These are phyloP conservation scores for Cicer arietinum DNA, from an alignment of 306 rosid species.

Conservation along the genomic window DNA sequence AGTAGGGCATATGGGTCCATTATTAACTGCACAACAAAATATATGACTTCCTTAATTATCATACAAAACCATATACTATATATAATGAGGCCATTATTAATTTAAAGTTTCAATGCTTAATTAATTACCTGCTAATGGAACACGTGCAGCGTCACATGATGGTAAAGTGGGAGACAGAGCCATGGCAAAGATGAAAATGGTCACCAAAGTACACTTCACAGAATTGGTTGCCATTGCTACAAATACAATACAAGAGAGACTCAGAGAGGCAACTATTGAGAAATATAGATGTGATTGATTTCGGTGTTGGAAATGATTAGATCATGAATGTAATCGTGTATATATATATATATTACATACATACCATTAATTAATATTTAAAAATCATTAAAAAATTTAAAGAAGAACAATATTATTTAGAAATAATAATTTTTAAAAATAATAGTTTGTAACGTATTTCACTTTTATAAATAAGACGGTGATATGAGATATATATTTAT, in stretches of 20 bases:
- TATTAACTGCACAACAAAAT: slow-evolving; percentile 11
- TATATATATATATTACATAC: no score
- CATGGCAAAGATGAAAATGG: slow-evolving; percentile 49
- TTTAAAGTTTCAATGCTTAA: background rate
- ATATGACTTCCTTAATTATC: background rate
- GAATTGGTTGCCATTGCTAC: slow-evolving; percentile 42
- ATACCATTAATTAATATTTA: no score
- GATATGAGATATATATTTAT: no score
- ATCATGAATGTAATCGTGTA: no score
- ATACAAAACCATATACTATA: background rate
- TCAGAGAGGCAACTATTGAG: no score
- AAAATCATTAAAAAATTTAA: no score
- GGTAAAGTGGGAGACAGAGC: slow-evolving; percentile 46
- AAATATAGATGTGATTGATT: no score
- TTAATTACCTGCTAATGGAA: slow-evolving; percentile 2
- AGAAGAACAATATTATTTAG: no score
- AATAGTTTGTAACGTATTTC: no score
- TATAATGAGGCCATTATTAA: background rate
- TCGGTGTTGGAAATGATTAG: no score
- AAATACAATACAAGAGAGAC: background rate
- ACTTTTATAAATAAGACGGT: no score
- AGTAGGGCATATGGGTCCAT: background rate
- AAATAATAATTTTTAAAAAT: no score
- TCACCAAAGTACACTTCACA: slow-evolving; percentile 40
- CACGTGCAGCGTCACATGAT: slow-evolving; percentile 37